Percentiles rank a stretch among this genome's conserved stretches.
Evolutionary conservation across 2,329 filamentous ascomycete genomes (phyloP).

Genomic region (Colletotrichum cuscutae): DNA sequence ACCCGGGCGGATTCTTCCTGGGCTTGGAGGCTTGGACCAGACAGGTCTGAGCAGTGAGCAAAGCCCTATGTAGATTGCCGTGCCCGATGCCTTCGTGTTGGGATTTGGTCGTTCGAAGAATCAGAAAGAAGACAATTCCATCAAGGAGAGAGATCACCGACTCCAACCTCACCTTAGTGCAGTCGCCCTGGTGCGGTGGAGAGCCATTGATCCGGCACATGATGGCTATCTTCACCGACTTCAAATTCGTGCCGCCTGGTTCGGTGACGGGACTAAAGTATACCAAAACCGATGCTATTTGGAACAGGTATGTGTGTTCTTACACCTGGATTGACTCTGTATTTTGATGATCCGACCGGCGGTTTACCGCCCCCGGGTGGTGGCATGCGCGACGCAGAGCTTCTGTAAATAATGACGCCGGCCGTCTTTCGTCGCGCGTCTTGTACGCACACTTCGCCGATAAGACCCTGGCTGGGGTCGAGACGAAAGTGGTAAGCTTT

Average conservation of each 20-base stretch:
- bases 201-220: not conserved
- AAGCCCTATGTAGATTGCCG: no score
- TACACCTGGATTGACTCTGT: slow-evolving; percentile 20
- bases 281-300: not conserved
- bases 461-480: not conserved
- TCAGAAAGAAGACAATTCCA: no score
- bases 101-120: no score
- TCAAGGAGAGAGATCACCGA: no score
- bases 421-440: not conserved
- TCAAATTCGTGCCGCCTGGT: not conserved
- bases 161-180: no score
- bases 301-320: slow-evolving; percentile 15
- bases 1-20: no score
- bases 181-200: no score
- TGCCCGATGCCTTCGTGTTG: no score
- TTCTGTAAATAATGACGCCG: not conserved
- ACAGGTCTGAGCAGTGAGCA: no score
- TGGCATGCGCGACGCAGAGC: not conserved
- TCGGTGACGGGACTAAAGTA: not conserved
- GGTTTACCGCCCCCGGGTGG: not conserved
- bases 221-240: not conserved
- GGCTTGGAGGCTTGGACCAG: no score
- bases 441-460: slow-evolving; percentile 7
- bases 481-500: not conserved
- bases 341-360: not conserved